These are phyloP conservation scores for Nitzschia sp. DNA, from an alignment of 108 stramenopile genomes.

Conservation along the genomic window DNA sequence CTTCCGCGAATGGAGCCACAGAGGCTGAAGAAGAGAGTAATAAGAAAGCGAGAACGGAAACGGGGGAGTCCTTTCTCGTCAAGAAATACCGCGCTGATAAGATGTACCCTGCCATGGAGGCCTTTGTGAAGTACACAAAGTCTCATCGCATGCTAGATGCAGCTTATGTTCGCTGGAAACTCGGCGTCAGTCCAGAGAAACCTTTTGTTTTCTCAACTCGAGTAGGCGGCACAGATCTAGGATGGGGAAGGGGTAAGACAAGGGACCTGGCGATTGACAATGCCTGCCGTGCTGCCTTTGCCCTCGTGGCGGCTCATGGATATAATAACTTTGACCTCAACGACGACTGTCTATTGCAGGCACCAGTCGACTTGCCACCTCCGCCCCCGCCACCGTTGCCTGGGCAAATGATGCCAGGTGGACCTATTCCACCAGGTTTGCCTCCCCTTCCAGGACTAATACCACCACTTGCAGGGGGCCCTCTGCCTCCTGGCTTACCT, in stretches of 20 bases:
- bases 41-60: slow-evolving; percentile 40
- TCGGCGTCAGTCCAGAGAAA: slow-evolving; percentile 70
- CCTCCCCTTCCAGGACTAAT: slow-evolving; percentile 30
- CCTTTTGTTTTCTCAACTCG: slow-evolving; percentile 76
- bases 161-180: slow-evolving; percentile 64
- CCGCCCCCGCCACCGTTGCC: slow-evolving; percentile 70
- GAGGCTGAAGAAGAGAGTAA: neutral
- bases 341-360: slow-evolving; percentile 80
- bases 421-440: slow-evolving; percentile 43
- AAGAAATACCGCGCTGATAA: slow-evolving; percentile 85
- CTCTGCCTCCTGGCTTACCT: slow-evolving; percentile 22
- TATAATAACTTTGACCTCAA: slow-evolving; percentile 82
- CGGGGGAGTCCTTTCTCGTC: slow-evolving; percentile 64
- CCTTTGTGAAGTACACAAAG: slow-evolving; percentile 85
- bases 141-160: slow-evolving; percentile 88
- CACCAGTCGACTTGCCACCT: slow-evolving; percentile 47
- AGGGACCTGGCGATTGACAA: slow-evolving; percentile 80
- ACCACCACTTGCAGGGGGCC: slow-evolving; percentile 50
- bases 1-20: slow-evolving; percentile 6
- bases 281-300: slow-evolving; percentile 81
- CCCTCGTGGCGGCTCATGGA: slow-evolving; percentile 81
- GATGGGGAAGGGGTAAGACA: slow-evolving; percentile 84
- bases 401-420: slow-evolving; percentile 29
- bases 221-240: slow-evolving; percentile 74
- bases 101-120: slow-evolving; percentile 76